Percentiles rank a stretch among this genome's conserved stretches.
These are phyloP conservation scores for Hsuehochloa calcarea DNA, from an alignment of 176 grass and related monocot species.

Conservation along the genomic window DNA sequence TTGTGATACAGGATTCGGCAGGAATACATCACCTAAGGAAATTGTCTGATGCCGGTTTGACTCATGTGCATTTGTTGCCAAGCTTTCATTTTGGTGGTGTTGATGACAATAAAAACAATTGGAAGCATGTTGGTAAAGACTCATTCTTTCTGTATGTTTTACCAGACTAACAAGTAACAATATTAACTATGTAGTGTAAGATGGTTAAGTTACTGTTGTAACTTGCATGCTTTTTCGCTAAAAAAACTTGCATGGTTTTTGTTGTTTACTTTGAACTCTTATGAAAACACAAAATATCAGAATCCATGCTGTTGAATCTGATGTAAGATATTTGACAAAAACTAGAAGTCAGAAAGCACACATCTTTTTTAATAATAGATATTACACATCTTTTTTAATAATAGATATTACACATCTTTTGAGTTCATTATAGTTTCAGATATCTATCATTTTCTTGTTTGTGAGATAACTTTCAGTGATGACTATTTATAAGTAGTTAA, in stretches of 20 bases:
- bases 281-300: neutral
- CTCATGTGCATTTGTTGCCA: constrained; percentile 89
- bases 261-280: neutral
- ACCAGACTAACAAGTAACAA: constrained; percentile 4
- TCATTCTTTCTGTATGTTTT: constrained; percentile 28
- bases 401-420: neutral
- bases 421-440: neutral
- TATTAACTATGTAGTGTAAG: neutral
- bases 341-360: neutral
- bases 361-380: neutral
- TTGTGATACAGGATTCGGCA: constrained; percentile 62
- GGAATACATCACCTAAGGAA: constrained; percentile 63
- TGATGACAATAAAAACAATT: constrained; percentile 74
- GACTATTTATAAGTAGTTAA: constrained; percentile 20
- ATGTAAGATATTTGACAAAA: neutral
- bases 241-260: neutral
- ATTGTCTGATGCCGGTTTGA: constrained; percentile 74
- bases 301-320: neutral
- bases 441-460: constrained; percentile 23
- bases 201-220: neutral
- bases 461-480: neutral
- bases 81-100: constrained; percentile 88
- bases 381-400: neutral
- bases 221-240: neutral
- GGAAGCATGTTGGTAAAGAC: constrained; percentile 73